Evolutionary conservation across 2,329 filamentous ascomycete genomes (phyloP).

Genomic region (Fusarium sp.): DNA sequence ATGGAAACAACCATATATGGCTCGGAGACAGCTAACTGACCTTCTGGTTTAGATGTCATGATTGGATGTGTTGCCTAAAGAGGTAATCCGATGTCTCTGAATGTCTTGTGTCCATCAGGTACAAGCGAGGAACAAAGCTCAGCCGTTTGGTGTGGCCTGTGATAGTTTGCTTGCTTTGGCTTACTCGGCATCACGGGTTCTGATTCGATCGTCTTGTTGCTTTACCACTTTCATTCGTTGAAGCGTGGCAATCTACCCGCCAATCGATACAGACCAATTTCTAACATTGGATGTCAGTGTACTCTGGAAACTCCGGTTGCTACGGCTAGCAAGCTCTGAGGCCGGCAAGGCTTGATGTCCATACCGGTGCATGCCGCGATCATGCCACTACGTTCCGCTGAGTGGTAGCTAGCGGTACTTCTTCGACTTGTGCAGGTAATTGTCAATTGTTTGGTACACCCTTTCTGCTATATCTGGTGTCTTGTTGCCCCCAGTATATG

Average conservation of each 20-base stretch:
- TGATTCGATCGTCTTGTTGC: background rate
- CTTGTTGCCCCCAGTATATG: too few relatives aligned
- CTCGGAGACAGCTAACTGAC: slow-evolving; percentile 6
- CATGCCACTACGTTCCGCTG: background rate
- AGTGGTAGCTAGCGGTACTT: background rate
- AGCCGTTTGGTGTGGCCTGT: slow-evolving; percentile 14
- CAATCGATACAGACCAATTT: slow-evolving; percentile 38
- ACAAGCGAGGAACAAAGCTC: slow-evolving; percentile 21
- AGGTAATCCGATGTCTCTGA: slow-evolving; percentile 30
- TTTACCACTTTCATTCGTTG: slow-evolving; percentile 10
- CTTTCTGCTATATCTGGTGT: too few relatives aligned
- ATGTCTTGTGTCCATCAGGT: slow-evolving; percentile 15
- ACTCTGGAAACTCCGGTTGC: background rate
- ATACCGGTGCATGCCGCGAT: background rate
- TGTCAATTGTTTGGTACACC: too few relatives aligned
- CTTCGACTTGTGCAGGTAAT: too few relatives aligned
- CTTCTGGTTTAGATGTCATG: slow-evolving; percentile 12
- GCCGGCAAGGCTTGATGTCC: background rate
- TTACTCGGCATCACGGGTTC: background rate
- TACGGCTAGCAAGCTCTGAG: background rate
- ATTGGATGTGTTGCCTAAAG: slow-evolving; percentile 21
- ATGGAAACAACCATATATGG: slow-evolving; percentile 9
- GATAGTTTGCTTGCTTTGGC: background rate
- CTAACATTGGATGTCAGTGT: background rate
- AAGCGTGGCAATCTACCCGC: slow-evolving; percentile 24